Evolutionary conservation across 2,329 filamentous ascomycete species (phyloP).

Genomic region (Colletotrichum lini): DNA sequence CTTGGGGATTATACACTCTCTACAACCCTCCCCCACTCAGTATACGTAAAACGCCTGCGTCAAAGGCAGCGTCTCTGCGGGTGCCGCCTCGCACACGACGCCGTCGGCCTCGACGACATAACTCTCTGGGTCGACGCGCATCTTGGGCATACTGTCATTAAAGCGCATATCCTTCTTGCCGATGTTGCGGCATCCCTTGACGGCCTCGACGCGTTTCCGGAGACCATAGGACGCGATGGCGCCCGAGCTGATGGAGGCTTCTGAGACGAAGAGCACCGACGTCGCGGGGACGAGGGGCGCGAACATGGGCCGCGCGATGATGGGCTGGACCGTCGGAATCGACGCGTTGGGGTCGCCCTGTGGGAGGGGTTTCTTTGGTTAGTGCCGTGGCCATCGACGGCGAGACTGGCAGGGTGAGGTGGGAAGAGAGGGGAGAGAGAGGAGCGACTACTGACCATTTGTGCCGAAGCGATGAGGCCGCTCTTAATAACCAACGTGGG

Average conservation of each 20-base stretch:
- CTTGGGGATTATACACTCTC: too few relatives aligned
- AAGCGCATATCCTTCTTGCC: conserved; percentile 92
- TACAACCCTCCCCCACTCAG: conserved; percentile 54
- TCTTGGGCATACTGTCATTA: conserved; percentile 86
- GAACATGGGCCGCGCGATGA: conserved; percentile 90
- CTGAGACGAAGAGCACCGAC: conserved; percentile 87
- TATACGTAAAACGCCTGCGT: conserved; percentile 85
- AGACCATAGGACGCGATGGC: conserved; percentile 80
- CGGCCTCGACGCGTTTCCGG: conserved; percentile 84
- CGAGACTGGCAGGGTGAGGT: conserved; percentile 1
- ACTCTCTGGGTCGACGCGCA: conserved; percentile 92
- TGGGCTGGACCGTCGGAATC: conserved; percentile 89
- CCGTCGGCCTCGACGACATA: conserved; percentile 92
- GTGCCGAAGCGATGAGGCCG: conserved; percentile 84
- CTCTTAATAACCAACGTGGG: conserved; percentile 87
- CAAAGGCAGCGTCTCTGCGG: conserved; percentile 79
- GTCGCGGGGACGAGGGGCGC: conserved; percentile 79
- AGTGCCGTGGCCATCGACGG: conserved; percentile 2
- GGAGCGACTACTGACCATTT: conserved; percentile 76
- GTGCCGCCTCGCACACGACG: conserved; percentile 79
- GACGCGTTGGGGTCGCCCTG: conserved; percentile 86
- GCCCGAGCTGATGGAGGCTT: conserved; percentile 77
- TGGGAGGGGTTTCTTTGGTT: not conserved
- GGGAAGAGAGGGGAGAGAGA: conserved; percentile 5
- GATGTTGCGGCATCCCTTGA: conserved; percentile 81